Conservation (phyloP, 163 green algal species). For the Scenedesmus sp. region DNA sequence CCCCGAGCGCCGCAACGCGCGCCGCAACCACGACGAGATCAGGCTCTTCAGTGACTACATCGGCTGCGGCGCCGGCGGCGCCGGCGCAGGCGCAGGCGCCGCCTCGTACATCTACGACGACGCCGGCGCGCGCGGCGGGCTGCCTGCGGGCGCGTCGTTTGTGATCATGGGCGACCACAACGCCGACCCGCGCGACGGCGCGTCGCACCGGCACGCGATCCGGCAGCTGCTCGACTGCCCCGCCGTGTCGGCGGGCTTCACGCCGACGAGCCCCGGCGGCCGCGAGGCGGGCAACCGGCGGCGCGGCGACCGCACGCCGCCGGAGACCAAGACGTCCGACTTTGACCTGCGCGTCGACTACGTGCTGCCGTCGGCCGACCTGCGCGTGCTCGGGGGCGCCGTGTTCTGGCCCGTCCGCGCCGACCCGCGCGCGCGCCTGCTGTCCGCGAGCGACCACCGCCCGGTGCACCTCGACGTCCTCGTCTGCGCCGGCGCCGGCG, state of each 20-base stretch:
- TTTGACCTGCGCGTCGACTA: constrained; percentile 41
- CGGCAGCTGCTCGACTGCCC: constrained; percentile 34
- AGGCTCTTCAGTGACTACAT: constrained; percentile 40
- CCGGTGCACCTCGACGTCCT: constrained; percentile 32
- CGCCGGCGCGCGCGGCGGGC: constrained; percentile 3
- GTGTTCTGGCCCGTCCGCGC: constrained; percentile 35
- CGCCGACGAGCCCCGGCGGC: constrained; percentile 31
- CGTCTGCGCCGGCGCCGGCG: background rate
- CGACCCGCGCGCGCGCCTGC: constrained; percentile 9
- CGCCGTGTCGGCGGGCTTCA: constrained; percentile 9
- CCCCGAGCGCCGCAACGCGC: constrained; percentile 25
- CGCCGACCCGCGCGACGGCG: constrained; percentile 39
- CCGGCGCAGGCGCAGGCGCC: background rate
- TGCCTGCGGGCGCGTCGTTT: constrained; percentile 31
- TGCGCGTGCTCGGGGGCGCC: constrained; percentile 14
- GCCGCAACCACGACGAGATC: constrained; percentile 50
- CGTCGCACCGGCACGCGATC: constrained; percentile 17
- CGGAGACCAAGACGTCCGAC: constrained; percentile 30
- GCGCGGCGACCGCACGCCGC: constrained; percentile 1
- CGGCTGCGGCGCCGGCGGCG: background rate
- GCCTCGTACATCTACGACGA: constrained; percentile 43
- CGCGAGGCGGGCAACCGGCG: constrained; percentile 28
- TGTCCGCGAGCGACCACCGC: constrained; percentile 20
- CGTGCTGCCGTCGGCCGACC: constrained; percentile 27
- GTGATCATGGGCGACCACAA: constrained; percentile 47